Conservation (phyloP, 176 grass and related monocot species). For the Juncus effusus region DNA sequence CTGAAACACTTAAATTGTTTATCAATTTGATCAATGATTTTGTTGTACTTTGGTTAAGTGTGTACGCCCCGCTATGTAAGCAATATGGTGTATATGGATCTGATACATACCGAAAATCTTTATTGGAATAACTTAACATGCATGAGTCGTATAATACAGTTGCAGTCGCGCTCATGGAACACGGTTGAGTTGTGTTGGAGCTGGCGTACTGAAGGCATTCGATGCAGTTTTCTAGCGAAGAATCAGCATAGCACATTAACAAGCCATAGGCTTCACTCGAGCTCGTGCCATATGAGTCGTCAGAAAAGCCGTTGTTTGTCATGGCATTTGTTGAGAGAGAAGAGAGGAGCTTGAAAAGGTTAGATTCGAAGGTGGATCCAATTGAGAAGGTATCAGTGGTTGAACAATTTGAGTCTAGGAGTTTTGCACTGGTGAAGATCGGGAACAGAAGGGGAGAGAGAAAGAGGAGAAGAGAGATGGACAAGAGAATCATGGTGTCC, state of each 20-base stretch:
- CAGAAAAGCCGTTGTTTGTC: constrained; percentile 17
- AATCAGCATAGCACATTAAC: constrained; percentile 14
- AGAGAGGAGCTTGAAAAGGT: constrained; percentile 24
- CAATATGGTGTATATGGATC: not conserved
- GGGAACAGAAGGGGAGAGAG: not conserved
- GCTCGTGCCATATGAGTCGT: not conserved
- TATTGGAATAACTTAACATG: constrained; percentile 23
- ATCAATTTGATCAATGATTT: not conserved
- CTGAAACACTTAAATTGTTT: not conserved
- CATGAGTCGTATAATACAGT: constrained; percentile 16
- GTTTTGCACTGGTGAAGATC: not conserved
- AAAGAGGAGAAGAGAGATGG: constrained; percentile 12
- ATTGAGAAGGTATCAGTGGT: not conserved
- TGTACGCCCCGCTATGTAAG: not conserved
- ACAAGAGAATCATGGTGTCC: too few species aligned
- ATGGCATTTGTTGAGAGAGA: constrained; percentile 7
- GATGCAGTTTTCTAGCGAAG: not conserved
- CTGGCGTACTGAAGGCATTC: not conserved
- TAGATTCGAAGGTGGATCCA: constrained; percentile 14
- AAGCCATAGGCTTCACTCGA: constrained; percentile 10
- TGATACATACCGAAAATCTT: not conserved
- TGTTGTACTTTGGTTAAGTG: not conserved
- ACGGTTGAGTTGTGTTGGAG: not conserved
- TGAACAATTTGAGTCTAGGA: not conserved
- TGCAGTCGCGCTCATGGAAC: not conserved